A percentile compares a stretch with the other conserved stretches of the same genome.
Evolutionary conservation across 345 rosid species (phyloP).

Genomic region (Hibiscus tridactylites): DNA sequence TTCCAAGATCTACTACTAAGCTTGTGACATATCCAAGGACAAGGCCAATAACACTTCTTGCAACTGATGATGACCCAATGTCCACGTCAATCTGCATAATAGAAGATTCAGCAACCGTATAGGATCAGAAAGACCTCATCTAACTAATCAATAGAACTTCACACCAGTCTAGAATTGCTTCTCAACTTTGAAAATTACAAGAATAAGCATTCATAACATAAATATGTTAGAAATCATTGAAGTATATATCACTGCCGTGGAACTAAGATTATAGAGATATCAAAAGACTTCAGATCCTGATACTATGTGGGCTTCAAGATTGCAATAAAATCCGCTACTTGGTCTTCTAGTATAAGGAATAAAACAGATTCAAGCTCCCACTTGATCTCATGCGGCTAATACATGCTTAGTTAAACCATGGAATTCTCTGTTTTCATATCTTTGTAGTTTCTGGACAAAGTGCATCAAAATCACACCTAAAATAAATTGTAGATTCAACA

Average conservation of each 20-base stretch:
- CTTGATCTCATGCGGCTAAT: background rate
- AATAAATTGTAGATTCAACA: background rate
- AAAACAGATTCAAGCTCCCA: constrained; percentile 44
- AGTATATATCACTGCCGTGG: background rate
- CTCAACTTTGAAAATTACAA: background rate
- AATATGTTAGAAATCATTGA: background rate
- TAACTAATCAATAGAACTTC: background rate
- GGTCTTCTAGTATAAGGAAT: constrained; percentile 41
- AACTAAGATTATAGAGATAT: constrained; percentile 9
- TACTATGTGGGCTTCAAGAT: background rate
- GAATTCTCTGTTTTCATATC: background rate
- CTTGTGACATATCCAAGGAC: constrained; percentile 97
- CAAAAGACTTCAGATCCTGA: constrained; percentile 32
- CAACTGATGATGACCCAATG: constrained; percentile 96
- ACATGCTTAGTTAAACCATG: background rate
- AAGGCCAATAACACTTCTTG: constrained; percentile 80
- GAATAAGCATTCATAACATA: background rate
- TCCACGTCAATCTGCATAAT: constrained; percentile 84
- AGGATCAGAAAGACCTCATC: background rate
- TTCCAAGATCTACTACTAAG: constrained; percentile 90
- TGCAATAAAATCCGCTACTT: too few species aligned
- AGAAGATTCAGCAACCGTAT: background rate
- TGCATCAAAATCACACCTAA: background rate
- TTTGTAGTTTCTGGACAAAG: background rate
- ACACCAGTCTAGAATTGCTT: background rate